phyloP scores from a whole-genome alignment of 1,284 basidiomycete species.

The Neonothopanus nambi region DNA sequence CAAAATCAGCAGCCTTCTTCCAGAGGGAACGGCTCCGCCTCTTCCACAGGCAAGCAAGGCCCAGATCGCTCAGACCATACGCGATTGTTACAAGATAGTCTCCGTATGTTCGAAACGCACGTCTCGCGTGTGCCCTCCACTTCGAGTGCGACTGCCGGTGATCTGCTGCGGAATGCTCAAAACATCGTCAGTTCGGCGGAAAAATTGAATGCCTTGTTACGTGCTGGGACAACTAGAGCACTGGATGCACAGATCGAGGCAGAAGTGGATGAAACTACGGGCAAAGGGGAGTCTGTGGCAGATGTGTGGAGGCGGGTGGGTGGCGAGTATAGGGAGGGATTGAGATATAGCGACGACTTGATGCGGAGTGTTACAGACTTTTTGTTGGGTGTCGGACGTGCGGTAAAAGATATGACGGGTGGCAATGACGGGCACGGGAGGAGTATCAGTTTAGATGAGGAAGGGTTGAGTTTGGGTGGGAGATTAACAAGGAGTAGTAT shows the following conservation, averaged over 20 bases:
- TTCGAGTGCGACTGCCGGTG: conserved; percentile 45
- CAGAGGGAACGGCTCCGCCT: too few species aligned
- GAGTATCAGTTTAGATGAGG: conserved; percentile 51
- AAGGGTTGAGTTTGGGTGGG: conserved; percentile 3
- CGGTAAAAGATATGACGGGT: conserved; percentile 56
- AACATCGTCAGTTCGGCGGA: conserved; percentile 65
- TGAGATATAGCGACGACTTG: conserved; percentile 73
- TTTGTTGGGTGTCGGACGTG: conserved; percentile 67
- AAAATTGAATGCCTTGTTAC: conserved; percentile 60
- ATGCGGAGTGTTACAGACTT: conserved; percentile 73
- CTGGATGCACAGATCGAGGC: conserved; percentile 72
- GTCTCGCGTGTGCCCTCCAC: conserved; percentile 50
- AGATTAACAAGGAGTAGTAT: conserved; percentile 27
- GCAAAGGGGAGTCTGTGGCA: conserved; percentile 35
- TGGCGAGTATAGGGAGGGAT: conserved; percentile 66
- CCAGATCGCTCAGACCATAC: conserved; percentile 56
- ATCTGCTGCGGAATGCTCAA: conserved; percentile 60
- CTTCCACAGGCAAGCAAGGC: background rate
- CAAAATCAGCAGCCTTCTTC: too few species aligned
- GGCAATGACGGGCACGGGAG: conserved; percentile 40
- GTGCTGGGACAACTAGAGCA: conserved; percentile 53
- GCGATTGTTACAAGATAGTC: conserved; percentile 64
- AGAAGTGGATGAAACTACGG: conserved; percentile 53
- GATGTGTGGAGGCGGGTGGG: conserved; percentile 69
- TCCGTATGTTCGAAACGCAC: conserved; percentile 68